Conservation (phyloP, 2,329 filamentous ascomycete species). For the Seiridium cupressi region DNA sequence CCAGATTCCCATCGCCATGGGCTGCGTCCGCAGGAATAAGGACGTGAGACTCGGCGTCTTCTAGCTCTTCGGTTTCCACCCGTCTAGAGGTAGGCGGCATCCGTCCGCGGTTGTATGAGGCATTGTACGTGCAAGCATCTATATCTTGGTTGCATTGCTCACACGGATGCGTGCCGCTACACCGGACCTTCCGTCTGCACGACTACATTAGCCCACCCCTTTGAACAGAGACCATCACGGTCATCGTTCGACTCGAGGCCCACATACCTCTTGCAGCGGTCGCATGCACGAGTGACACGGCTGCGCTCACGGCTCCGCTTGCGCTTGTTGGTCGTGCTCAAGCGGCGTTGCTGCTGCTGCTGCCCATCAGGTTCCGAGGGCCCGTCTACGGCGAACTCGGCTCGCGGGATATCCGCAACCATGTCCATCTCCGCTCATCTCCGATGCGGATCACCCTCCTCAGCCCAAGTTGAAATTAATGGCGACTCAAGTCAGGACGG, state of each 20-base stretch:
- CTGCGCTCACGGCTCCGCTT: constrained; percentile 28
- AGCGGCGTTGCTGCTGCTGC: neutral
- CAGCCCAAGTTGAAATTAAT: no score
- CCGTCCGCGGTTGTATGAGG: constrained; percentile 43
- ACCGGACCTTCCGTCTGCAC: constrained; percentile 35
- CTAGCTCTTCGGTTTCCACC: neutral
- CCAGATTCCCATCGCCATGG: neutral
- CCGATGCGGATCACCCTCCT: neutral
- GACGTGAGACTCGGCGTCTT: neutral
- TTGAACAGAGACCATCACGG: neutral
- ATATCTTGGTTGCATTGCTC: constrained; percentile 28
- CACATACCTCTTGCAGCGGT: constrained; percentile 44
- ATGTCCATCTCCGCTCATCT: neutral
- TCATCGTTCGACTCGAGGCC: neutral
- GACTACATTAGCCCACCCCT: no score
- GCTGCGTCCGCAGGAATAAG: neutral
- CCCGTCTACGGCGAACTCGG: neutral
- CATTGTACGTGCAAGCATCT: constrained; percentile 44
- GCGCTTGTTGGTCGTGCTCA: neutral
- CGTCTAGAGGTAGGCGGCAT: neutral
- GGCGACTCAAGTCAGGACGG: neutral
- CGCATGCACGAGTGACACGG: constrained; percentile 45
- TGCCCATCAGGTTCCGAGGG: no score
- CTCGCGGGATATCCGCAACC: neutral
- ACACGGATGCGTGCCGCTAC: constrained; percentile 38